phyloP scores from a whole-genome alignment of 495 filamentous ascomycete species.

The Penicillium dipodomyicola region DNA sequence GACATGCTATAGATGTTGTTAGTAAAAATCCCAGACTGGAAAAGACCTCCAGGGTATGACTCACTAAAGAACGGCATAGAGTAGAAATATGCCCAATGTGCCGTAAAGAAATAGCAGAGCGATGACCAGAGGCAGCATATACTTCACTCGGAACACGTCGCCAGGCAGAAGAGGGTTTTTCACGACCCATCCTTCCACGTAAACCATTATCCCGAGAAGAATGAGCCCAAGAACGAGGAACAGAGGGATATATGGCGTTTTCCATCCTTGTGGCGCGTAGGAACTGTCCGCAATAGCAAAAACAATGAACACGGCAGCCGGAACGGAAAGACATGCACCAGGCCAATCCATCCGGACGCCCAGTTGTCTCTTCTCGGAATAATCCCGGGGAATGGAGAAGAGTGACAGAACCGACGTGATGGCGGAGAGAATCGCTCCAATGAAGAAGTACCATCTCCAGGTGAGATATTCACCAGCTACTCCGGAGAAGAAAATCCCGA shows the following conservation, averaged over 20 bases:
- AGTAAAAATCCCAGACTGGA: background rate
- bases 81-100: constrained; percentile 69
- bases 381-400: constrained; percentile 66
- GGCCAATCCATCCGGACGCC: constrained; percentile 68
- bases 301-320: constrained; percentile 67
- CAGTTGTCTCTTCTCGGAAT: constrained; percentile 43
- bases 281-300: constrained; percentile 77
- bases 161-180: constrained; percentile 69
- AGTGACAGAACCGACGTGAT: constrained; percentile 54
- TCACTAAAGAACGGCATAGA: constrained; percentile 79
- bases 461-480: constrained; percentile 58
- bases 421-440: constrained; percentile 58
- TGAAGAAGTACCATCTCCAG: constrained; percentile 82
- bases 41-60: constrained; percentile 16
- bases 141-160: constrained; percentile 70
- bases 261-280: constrained; percentile 67
- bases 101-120: constrained; percentile 76
- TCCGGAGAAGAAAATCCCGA: constrained; percentile 79
- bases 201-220: constrained; percentile 57
- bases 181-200: constrained; percentile 76
- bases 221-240: constrained; percentile 56
- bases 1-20: constrained; percentile 51
- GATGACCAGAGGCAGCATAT: constrained; percentile 65
- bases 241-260: constrained; percentile 57
- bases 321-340: constrained; percentile 61